Conservation (phyloP, 768 basidiomycete genomes). For the Dendrothele bispora region DNA sequence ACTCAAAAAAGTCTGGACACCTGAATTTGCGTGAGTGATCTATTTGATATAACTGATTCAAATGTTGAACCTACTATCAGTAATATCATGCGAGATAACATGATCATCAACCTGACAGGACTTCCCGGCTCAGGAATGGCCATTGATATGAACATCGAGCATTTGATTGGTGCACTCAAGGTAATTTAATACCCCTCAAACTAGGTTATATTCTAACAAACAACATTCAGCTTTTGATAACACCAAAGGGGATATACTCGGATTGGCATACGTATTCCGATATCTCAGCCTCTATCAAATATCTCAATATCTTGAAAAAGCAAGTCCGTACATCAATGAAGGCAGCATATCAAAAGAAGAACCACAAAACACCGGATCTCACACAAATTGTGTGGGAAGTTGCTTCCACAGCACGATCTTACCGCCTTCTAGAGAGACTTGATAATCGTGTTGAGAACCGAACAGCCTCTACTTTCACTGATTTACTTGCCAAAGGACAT, state of each 20-base stretch:
- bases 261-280: background rate
- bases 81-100: constrained; percentile 16
- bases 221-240: background rate
- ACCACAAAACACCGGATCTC: background rate
- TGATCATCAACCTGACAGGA: constrained; percentile 15
- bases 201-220: background rate
- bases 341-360: background rate
- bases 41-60: background rate
- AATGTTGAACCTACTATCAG: background rate
- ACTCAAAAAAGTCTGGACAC: constrained; percentile 15
- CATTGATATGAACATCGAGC: constrained; percentile 4
- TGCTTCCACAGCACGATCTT: background rate
- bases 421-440: background rate
- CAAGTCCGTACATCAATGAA: background rate
- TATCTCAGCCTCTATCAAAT: background rate
- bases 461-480: background rate
- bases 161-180: background rate
- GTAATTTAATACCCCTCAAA: background rate
- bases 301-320: background rate
- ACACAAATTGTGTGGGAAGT: background rate
- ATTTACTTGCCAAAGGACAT: background rate
- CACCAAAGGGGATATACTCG: background rate
- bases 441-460: background rate
- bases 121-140: constrained; percentile 16
- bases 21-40: constrained; percentile 10